Base-by-base conservation (phyloP, 768 basidiomycete species). In the Suillus paluster region DNA sequence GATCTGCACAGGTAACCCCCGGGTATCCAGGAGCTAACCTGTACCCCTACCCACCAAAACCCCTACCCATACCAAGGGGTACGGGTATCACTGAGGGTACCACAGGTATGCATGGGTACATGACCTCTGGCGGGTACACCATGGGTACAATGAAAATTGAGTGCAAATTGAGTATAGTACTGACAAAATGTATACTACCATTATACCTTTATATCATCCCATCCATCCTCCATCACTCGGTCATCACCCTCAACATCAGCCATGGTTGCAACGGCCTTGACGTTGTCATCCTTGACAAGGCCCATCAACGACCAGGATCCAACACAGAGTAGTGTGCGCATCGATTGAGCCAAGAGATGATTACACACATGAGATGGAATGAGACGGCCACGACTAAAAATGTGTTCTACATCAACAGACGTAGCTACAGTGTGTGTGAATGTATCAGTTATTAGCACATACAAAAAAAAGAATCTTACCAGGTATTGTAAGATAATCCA, bases 271-370 rank as follows among this genome's bases (percentile, higher is more conserved):
- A 70, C 67, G 3, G 45, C 55, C 21, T 30, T 42, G 9, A 60
- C 48, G 65, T 76, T 70, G 11, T 60, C 36, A 48, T 73, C 68
- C 19, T 69, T 66, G 6, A 78, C 66, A 5, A 71, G 58, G 19
- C 66, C 70, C 19, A 67, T 19, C 11, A 19, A 23, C 56, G 69
- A 72, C 77, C 77, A 79, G 1, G 33, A 34, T 9, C 74, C 70
- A 1, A 78, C 64, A 60, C 77, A 79, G 30, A 78, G 44, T 2
- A 74, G 65, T 0, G 75, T 70, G 2, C 72, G 65, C 3, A 69
- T 75, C 1, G 74, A 68, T 59, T 68, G 59, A 10, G 58, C 67
- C 15, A 70, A 70, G 1, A 75, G 65, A 6, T 64, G 68, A 53
- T 65, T 73, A 4, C 64, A 67, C 36, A 68, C 63, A 57, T 72